Conservation (phyloP, 805 yeast genomes). For the Teunomyces stri region DNA sequence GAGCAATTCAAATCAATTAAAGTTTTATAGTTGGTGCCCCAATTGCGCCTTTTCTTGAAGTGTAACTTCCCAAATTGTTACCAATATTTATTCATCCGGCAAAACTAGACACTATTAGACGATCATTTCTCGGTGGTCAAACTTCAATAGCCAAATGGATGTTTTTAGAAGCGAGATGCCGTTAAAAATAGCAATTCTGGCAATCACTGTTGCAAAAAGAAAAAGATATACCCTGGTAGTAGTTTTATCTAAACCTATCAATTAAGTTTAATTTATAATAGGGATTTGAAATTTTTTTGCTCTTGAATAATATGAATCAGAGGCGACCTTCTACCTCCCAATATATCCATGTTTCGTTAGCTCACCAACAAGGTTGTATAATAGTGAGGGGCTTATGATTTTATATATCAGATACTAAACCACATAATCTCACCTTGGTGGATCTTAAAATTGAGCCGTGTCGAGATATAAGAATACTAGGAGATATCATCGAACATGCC, state of each 20-base stretch:
- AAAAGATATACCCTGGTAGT: background rate
- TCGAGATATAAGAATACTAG: background rate
- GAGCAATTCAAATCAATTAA: too few species aligned
- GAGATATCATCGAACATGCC: background rate
- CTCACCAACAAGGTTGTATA: conserved; percentile 2
- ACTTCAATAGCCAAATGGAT: too few species aligned
- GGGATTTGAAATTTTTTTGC: too few species aligned
- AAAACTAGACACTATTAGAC: too few species aligned
- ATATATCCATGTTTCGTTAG: background rate
- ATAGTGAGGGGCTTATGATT: background rate
- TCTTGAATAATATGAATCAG: background rate
- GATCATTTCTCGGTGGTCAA: too few species aligned
- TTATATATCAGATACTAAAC: background rate
- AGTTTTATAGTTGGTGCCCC: too few species aligned
- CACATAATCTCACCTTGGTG: background rate
- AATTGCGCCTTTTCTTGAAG: too few species aligned
- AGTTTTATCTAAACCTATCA: background rate
- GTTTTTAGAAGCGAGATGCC: too few species aligned
- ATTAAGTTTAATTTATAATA: background rate
- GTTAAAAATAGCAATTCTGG: background rate
- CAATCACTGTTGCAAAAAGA: background rate
- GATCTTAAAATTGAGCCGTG: background rate
- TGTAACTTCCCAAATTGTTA: too few species aligned
- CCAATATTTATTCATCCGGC: too few species aligned
- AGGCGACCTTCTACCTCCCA: background rate